phyloP scores from a whole-genome alignment of 805 yeast genomes.

The Schizosaccharomyces japonicus region DNA sequence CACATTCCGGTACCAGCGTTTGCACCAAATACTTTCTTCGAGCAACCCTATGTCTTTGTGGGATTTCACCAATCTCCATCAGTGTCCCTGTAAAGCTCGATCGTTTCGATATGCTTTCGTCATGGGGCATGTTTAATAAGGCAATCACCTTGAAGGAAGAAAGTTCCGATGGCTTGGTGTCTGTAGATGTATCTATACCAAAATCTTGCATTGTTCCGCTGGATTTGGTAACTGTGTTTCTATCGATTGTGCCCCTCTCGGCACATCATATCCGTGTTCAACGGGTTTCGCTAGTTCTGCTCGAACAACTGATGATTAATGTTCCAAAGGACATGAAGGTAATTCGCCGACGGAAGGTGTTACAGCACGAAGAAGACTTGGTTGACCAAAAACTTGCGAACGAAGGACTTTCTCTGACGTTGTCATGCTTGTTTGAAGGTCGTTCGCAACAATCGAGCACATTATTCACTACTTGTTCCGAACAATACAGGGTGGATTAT shows the following conservation, averaged over 20 bases:
- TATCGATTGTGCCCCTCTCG: background rate
- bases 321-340: background rate
- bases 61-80: too few species aligned
- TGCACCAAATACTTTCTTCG: background rate
- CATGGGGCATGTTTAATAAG: constrained; percentile 4
- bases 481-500: background rate
- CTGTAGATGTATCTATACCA: background rate
- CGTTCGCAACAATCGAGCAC: background rate
- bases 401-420: background rate
- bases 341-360: background rate
- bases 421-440: background rate
- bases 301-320: background rate
- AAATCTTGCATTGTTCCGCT: background rate
- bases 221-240: constrained; percentile 3
- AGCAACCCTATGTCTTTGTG: background rate
- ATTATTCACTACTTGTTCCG: background rate
- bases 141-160: background rate
- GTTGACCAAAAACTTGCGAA: background rate
- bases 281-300: background rate
- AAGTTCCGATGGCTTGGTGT: background rate
- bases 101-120: constrained; percentile 1
- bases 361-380: constrained; percentile 1
- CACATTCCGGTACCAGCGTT: background rate
- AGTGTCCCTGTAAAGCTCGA: background rate
- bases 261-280: background rate